These are phyloP conservation scores for Cercospora sp. DNA, from an alignment of 2,329 filamentous ascomycete species.

Conservation along the genomic window DNA sequence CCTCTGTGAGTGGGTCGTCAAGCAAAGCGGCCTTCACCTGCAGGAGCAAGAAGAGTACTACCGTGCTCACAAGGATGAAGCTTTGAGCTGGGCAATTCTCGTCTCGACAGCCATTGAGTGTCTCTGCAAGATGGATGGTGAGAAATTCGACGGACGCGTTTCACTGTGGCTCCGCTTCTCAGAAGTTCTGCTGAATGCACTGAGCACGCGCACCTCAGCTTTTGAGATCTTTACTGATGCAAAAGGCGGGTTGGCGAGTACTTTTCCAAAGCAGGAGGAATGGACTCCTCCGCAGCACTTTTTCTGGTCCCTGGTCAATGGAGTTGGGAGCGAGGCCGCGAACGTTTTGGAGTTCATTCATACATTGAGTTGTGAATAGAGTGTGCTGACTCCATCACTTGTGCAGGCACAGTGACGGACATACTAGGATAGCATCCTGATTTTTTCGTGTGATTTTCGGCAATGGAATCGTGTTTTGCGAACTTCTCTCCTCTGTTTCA, in stretches of 20 bases:
- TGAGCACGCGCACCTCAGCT: neutral
- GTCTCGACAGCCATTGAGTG: neutral
- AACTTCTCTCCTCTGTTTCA: neutral
- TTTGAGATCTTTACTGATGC: neutral
- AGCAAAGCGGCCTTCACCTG: neutral
- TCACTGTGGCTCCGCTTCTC: neutral
- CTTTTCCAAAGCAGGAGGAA: neutral
- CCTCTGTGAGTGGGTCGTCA: neutral
- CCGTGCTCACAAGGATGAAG: neutral
- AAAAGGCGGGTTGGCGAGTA: neutral
- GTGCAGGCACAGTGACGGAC: neutral
- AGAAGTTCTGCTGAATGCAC: neutral
- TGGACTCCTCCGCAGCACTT: neutral
- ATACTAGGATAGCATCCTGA: neutral
- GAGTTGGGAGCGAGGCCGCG: neutral
- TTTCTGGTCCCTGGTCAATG: neutral
- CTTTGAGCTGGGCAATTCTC: neutral
- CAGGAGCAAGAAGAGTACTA: neutral
- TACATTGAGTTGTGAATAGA: neutral
- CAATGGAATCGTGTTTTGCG: neutral
- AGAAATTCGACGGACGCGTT: neutral
- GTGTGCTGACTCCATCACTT: neutral
- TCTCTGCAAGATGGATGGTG: neutral
- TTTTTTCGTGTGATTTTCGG: neutral
- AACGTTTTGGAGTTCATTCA: neutral